Evolutionary conservation across 352 stramenopile species (phyloP).

Genomic region (Phytophthora sp.): DNA sequence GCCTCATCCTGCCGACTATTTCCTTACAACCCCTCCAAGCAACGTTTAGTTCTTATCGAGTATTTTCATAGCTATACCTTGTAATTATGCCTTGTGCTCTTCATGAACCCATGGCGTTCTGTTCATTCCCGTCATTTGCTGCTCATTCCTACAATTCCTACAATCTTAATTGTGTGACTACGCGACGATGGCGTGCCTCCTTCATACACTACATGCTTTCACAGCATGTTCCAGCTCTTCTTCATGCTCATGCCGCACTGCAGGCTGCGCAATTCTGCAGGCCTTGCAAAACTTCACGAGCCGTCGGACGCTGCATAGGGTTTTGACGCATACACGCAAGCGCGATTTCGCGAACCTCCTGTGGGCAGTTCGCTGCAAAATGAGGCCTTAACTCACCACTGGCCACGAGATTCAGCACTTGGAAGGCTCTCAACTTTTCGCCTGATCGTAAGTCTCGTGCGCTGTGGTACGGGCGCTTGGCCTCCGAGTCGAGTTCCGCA

Average conservation of each 20-base stretch:
- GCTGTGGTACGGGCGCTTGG: conserved; percentile 30
- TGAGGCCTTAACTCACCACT: conserved; percentile 36
- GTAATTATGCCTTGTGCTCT: conserved; percentile 28
- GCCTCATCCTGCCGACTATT: not conserved
- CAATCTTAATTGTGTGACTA: conserved; percentile 25
- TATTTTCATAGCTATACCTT: conserved; percentile 25
- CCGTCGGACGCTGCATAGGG: conserved; percentile 31
- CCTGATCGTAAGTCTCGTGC: conserved; percentile 13
- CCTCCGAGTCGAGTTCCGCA: conserved; percentile 46
- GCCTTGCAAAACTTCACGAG: conserved; percentile 15
- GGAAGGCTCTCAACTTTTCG: conserved; percentile 30
- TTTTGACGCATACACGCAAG: conserved; percentile 39
- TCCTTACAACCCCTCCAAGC: not conserved
- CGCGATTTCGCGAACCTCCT: conserved; percentile 32
- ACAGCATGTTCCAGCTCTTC: no score
- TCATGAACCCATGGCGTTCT: not conserved
- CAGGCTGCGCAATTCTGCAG: conserved; percentile 16
- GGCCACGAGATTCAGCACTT: conserved; percentile 40
- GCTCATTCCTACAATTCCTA: conserved; percentile 11
- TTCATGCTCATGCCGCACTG: conserved; percentile 16
- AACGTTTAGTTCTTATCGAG: no score
- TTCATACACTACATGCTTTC: conserved; percentile 6
- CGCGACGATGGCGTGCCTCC: conserved; percentile 12
- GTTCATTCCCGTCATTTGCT: not conserved
- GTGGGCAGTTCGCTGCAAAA: conserved; percentile 35